These are phyloP conservation scores for Aurantiochytrium sp. DNA, from an alignment of 108 stramenopile genomes.

Conservation along the genomic window DNA sequence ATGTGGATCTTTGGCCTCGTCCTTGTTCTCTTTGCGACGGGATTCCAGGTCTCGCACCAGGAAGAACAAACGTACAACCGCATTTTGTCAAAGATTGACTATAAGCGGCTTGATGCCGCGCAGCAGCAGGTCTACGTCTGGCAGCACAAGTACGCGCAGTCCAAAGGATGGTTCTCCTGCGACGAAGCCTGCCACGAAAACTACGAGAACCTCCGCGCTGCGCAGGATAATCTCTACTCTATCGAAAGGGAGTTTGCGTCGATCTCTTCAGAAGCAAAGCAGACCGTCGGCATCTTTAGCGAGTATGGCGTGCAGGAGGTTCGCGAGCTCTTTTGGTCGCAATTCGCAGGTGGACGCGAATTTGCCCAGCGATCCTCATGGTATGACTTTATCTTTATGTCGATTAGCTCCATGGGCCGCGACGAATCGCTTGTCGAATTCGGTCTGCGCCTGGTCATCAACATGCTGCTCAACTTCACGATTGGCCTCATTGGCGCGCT, in stretches of 20 bases:
- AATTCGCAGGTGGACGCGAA: neutral
- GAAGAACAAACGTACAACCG: neutral
- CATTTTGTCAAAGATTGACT: neutral
- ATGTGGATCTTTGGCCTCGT: neutral
- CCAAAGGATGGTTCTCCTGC: conserved; percentile 3
- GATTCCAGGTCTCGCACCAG: neutral
- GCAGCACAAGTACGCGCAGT: neutral
- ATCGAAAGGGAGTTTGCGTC: neutral
- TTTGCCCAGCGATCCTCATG: neutral
- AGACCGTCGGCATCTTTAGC: neutral
- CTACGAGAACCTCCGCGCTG: neutral
- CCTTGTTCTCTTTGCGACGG: neutral
- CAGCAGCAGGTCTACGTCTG: neutral
- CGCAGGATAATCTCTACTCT: neutral
- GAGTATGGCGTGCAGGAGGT: conserved; percentile 13
- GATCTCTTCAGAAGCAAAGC: neutral
- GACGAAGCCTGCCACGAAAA: neutral
- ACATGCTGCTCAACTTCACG: conserved; percentile 17
- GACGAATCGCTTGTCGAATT: neutral
- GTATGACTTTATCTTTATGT: conserved; percentile 3
- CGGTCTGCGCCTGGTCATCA: neutral
- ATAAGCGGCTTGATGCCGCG: neutral
- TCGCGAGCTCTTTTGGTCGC: neutral
- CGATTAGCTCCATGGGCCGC: neutral
- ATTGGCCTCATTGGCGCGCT: conserved; percentile 3